phyloP scores from a whole-genome alignment of 2,329 filamentous ascomycete species.

The Fusarium sp. region DNA sequence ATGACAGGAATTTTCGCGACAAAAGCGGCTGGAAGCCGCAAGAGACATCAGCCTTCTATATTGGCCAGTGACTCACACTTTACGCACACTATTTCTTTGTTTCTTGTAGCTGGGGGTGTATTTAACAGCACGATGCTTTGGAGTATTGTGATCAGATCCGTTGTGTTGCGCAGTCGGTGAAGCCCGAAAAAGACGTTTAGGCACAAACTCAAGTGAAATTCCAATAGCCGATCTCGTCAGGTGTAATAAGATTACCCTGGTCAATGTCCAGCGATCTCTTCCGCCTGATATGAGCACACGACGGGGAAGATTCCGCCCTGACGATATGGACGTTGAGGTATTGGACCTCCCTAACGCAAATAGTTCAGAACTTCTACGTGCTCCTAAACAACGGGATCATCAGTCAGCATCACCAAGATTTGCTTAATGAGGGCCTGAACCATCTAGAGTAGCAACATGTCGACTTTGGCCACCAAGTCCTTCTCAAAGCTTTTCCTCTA shows the following conservation, averaged over 20 bases:
- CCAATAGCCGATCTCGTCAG: fast-evolving
- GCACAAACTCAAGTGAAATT: fast-evolving
- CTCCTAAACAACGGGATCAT: fast-evolving
- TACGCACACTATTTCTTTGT: too few relatives aligned
- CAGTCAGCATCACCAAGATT: neutral
- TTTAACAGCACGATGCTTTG: neutral
- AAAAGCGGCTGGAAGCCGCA: neutral
- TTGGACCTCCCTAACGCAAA: neutral
- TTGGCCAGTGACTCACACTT: neutral
- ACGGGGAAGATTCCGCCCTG: too few relatives aligned
- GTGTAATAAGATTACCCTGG: fast-evolving
- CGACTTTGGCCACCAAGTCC: fast-evolving
- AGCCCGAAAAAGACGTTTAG: neutral
- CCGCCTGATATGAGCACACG: too few relatives aligned
- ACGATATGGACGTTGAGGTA: too few relatives aligned
- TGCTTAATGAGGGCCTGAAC: neutral
- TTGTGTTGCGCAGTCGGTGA: neutral
- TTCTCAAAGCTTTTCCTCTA: neutral
- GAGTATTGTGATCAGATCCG: neutral
- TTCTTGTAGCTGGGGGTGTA: too few relatives aligned
- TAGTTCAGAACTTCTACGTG: neutral
- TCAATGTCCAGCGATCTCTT: neutral
- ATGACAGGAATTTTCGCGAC: neutral
- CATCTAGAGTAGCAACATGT: neutral
- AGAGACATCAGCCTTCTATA: neutral